A percentile compares a stretch with the other conserved stretches of the same genome.
phyloP scores from a whole-genome alignment of 2,329 filamentous ascomycete genomes.

The Exophiala bonariae region DNA sequence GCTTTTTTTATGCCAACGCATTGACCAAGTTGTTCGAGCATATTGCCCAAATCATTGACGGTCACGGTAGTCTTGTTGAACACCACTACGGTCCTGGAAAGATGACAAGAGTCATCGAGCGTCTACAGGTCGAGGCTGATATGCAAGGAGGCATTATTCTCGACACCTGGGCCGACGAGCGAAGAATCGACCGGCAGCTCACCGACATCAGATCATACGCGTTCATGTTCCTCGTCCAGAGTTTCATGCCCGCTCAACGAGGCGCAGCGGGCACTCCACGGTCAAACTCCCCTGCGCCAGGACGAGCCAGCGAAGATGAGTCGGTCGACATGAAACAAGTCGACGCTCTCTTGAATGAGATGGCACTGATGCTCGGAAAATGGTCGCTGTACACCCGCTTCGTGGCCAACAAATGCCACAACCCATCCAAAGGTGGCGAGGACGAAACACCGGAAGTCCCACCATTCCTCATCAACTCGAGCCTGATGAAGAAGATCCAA shows the following conservation, averaged over 20 bases:
- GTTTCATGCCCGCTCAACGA: conserved; percentile 75
- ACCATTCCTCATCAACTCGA: conserved; percentile 73
- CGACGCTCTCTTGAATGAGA: conserved; percentile 82
- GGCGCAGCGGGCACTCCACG: conserved; percentile 62
- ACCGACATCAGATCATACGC: conserved; percentile 98
- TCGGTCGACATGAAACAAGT: conserved; percentile 96
- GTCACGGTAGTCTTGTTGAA: conserved; percentile 86
- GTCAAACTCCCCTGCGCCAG: conserved; percentile 72
- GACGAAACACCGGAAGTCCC: conserved; percentile 63
- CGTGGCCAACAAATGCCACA: conserved; percentile 79
- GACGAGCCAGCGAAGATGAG: conserved; percentile 79
- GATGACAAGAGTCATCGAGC: conserved; percentile 92
- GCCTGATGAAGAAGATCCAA: conserved; percentile 75
- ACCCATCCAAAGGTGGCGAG: conserved; percentile 47
- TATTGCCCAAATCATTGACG: conserved; percentile 93
- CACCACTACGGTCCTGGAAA: conserved; percentile 88
- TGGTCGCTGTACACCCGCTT: conserved; percentile 95
- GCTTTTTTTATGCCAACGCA: conserved; percentile 87
- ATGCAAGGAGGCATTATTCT: conserved; percentile 94
- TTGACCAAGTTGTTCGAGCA: conserved; percentile 94
- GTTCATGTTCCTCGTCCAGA: conserved; percentile 95
- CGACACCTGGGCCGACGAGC: conserved; percentile 92
- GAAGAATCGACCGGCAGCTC: conserved; percentile 77
- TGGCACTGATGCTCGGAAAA: conserved; percentile 84
- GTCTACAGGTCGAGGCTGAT: conserved; percentile 90